Evolutionary conservation across 371 early-diverging fungal genomes (phyloP), one percentile per base, ranked within the genome.

Genomic region (Umbelopsis sp.): DNA sequence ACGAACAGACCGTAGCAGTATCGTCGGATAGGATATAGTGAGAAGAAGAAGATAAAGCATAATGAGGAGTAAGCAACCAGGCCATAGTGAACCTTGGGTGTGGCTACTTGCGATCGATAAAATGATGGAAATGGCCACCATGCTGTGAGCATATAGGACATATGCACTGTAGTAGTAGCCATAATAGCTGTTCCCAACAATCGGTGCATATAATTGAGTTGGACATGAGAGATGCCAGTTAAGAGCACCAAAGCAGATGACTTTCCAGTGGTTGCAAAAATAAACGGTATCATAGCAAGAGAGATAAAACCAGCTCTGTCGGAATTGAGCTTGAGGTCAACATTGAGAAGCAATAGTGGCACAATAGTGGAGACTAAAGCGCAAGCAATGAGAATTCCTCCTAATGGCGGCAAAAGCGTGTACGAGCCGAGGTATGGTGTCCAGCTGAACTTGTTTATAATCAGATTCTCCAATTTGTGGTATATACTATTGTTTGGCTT

Each of bases 281-380:
- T 50, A 68, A 88, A 88, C 0, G 88, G 87, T 6, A 88, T 84
- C 35, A 83, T 73, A 16, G 86, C 68, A 0, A 88, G 73, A 0
- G 72, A 79, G 20, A 88, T 69, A 67, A 82, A 88, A 1, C 88
- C 88, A 9, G 88, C 88, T 10, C 88, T 80, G 65, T 87, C 86
- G 0, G 88, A 86, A 65, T 88, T 88, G 64, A 85, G 63, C 38
- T 66, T 37, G 3, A 86, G 76, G 48, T 86, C 78, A 4, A 69
- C 79, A 22, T 84, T 69, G 8, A 76, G 66, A 35, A 86, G 72
- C 4, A 87, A 67, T 16, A 84, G 50, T 3, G 84, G 82, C 11
- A 80, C 65, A 9, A 79, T 65, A 1, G 81, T 74, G 8, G 82
- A 78, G 8, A 84, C 65, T 37, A 86, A 69, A 0, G 73, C 70